Conservation (phyloP, 306 rosid species). For the Pterocarpus santalinus region DNA sequence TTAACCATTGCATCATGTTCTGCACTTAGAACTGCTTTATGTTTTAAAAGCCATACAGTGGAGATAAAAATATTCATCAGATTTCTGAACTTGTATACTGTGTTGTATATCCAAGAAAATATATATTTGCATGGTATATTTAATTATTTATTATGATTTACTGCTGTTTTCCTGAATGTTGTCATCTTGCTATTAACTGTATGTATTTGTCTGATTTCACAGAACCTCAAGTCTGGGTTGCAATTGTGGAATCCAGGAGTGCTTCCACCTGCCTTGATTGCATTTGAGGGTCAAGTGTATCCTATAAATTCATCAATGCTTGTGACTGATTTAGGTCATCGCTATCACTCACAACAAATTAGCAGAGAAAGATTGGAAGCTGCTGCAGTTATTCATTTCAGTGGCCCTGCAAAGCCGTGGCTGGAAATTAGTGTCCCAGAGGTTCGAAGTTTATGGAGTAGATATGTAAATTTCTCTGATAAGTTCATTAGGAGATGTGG, state of each 20-base stretch:
- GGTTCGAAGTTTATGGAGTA: slow-evolving; percentile 80
- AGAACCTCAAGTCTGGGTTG: slow-evolving; percentile 72
- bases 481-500: slow-evolving; percentile 79
- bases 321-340: slow-evolving; percentile 74
- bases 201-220: slow-evolving; percentile 38
- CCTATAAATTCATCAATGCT: slow-evolving; percentile 76
- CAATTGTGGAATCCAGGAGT: slow-evolving; percentile 83
- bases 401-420: slow-evolving; percentile 99
- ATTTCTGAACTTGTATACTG: too few species aligned
- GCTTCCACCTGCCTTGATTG: slow-evolving; percentile 76
- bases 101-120: too few species aligned
- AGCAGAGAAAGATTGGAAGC: slow-evolving; percentile 58
- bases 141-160: neutral
- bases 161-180: neutral
- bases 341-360: slow-evolving; percentile 51
- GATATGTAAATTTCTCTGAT: slow-evolving; percentile 76
- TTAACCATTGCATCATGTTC: too few species aligned
- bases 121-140: neutral
- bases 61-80: too few species aligned
- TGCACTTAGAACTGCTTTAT: too few species aligned
- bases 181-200: slow-evolving; percentile 11
- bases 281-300: slow-evolving; percentile 82
- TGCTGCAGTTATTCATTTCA: slow-evolving; percentile 80
- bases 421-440: slow-evolving; percentile 83
- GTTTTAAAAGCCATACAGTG: too few species aligned